Base-by-base conservation (phyloP, 2,329 filamentous ascomycete genomes). In the Chaetothyriales sp. region DNA sequence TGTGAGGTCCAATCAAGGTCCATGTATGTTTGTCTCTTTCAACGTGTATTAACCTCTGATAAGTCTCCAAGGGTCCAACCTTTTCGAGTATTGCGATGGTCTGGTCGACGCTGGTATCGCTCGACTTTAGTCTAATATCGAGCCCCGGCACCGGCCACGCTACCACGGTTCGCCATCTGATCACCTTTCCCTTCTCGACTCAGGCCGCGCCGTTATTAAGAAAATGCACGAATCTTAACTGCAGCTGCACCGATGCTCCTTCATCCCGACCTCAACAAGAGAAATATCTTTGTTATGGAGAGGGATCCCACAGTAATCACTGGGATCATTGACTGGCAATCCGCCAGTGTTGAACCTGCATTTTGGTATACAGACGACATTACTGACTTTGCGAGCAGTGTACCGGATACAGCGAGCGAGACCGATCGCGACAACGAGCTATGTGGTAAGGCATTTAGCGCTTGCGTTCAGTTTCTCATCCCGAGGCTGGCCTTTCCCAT, bases 291-390 rank as follows among this genome's bases (percentile, higher is more conserved):
- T 40, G 60, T 68, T 22, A 65, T 64, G 2, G 44, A 54, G 4
- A 54, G 63, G 8, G 64, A 67, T 7, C 63, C 60, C 43, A 63
- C 63, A 1, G 6, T 55, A 2, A 58, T 67, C 19, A 65, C 65
- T 2, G 58, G 59, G 9, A 28, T 68, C 0, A 64, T 68, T 47
- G 65, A 68, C 47, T 68, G 63, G 66, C 63, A 68, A 51, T 59
- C 60, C 46, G 51, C 65, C 19, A 61, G 58, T 37, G 58, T 66
- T 18, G 59, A 66, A 43, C 65, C 64, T 4, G 60, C 62, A 1
- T 67, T 67, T 44, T 45, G 19, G 29, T 49, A 44, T 45, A 33
- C 47, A 5, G 44, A 49, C 47, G 47, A 45, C 5, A 49, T 28
- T 13, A 47, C 51, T 22, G 51, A 52, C 20, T 46, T 50, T 19